These are phyloP conservation scores for Zygotorulaspora mrakii DNA, from an alignment of 1,139 yeast species.

Conservation along the genomic window DNA sequence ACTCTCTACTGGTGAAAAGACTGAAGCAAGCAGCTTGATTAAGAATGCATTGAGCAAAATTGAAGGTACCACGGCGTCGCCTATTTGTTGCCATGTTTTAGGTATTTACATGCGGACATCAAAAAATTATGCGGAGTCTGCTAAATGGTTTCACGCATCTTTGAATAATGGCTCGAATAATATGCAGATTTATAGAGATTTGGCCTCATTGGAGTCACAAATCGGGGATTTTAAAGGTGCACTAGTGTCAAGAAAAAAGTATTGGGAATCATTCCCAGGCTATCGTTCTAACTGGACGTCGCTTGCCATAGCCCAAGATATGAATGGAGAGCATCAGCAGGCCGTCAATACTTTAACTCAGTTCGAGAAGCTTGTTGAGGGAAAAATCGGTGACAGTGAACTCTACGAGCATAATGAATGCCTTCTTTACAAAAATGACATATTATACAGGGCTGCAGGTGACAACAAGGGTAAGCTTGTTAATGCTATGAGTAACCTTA, in stretches of 20 bases:
- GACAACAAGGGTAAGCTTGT: slow-evolving; percentile 40
- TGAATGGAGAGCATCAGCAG: slow-evolving; percentile 59
- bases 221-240: slow-evolving; percentile 66
- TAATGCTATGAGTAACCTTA: slow-evolving; percentile 61
- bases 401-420: slow-evolving; percentile 79
- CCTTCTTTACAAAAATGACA: slow-evolving; percentile 63
- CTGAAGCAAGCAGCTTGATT: slow-evolving; percentile 64
- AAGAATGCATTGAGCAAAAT: slow-evolving; percentile 58
- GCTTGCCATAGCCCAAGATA: slow-evolving; percentile 79
- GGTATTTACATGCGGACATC: slow-evolving; percentile 78
- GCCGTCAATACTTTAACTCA: slow-evolving; percentile 71
- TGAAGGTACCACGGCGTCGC: slow-evolving; percentile 43
- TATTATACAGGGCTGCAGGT: slow-evolving; percentile 64
- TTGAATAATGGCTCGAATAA: slow-evolving; percentile 76
- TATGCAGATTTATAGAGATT: slow-evolving; percentile 74
- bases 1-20: slow-evolving; percentile 49
- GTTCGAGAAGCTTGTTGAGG: slow-evolving; percentile 70
- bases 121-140: slow-evolving; percentile 71
- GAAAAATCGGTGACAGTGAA: slow-evolving; percentile 63
- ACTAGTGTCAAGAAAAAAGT: slow-evolving; percentile 59
- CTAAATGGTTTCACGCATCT: slow-evolving; percentile 76
- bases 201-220: slow-evolving; percentile 76
- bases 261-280: slow-evolving; percentile 75
- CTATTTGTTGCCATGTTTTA: slow-evolving; percentile 77
- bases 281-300: slow-evolving; percentile 92